Evolutionary conservation across 805 yeast genomes (phyloP), one percentile per base, ranked within the genome.

Genomic region (Nakazawaea siamensis): DNA sequence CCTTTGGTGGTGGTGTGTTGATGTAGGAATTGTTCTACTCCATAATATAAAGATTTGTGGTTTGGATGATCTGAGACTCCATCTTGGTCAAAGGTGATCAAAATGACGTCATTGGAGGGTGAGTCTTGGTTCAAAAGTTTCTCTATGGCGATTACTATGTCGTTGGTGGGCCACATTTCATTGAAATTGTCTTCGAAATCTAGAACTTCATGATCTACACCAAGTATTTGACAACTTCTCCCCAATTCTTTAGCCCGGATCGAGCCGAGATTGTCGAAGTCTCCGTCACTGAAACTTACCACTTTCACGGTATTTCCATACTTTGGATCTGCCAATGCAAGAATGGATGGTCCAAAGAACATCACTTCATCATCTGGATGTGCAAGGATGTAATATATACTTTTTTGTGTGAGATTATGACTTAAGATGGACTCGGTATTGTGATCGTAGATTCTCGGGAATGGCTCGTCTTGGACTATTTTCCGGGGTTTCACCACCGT

Each of bases 331-430:
- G 66, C 43, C 34, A 66, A 49, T 42, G 73, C 79, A 6, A 71
- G 54, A 21, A 87, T 44, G 0, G 88, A 64, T 0, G 98, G 98
- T 1, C 86, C 75, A 49, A 92, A 92, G 57, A 92, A 92, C 98
- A 92, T 92, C 34, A 86, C 88, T 57, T 92, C 99, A 55, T 92
- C 99, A 56, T 92, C 99, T 0, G 99, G 99, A 56, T 92, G 99
- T 0, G 95, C 96, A 27, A 87, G 78, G 10, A 90, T 59, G 30
- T 79, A 60, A 44, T 64, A 69, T 2, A 74, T 60, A 55, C 34
- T 25, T 24, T 35, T 25, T 4, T n/a, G 14, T 3, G 13, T 28
- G 5, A 35, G 20, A 8, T 21, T 24, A 4, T 26, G 23, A 5
- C 27, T 17, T 10, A 35, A 11, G 10, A 35, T 30, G 8, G 27